Conservation (phyloP, 495 filamentous ascomycete genomes). For the Talaromyces stipitatus region DNA sequence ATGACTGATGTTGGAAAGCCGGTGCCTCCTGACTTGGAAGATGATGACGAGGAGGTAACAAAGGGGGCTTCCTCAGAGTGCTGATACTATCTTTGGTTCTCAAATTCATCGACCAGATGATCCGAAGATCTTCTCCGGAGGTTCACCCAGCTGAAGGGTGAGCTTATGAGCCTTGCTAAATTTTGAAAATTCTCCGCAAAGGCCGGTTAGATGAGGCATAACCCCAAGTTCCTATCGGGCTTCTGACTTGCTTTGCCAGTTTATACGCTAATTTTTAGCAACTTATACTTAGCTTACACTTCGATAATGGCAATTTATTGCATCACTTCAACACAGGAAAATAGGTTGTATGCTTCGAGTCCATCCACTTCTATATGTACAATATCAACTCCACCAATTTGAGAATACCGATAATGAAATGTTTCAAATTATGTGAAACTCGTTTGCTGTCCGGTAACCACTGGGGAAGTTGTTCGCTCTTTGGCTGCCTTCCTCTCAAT, state of each 20-base stretch:
- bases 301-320: neutral
- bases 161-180: neutral
- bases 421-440: neutral
- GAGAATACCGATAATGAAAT: neutral
- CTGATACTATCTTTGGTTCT: neutral
- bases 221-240: no score
- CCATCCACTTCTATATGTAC: slow-evolving; percentile 2
- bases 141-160: neutral
- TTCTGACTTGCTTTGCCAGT: neutral
- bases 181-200: neutral
- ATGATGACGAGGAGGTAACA: neutral
- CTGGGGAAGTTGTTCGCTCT: neutral
- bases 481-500: neutral
- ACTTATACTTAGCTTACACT: neutral
- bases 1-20: neutral
- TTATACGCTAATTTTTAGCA: neutral
- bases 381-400: slow-evolving; percentile 3
- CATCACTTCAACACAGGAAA: neutral
- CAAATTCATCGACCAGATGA: neutral
- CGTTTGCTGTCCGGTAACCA: neutral
- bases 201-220: neutral
- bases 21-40: neutral
- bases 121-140: neutral
- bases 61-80: neutral
- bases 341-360: neutral